Evolutionary conservation across 2,329 filamentous ascomycete species (phyloP).

Genomic region (Myotisia sp.): DNA sequence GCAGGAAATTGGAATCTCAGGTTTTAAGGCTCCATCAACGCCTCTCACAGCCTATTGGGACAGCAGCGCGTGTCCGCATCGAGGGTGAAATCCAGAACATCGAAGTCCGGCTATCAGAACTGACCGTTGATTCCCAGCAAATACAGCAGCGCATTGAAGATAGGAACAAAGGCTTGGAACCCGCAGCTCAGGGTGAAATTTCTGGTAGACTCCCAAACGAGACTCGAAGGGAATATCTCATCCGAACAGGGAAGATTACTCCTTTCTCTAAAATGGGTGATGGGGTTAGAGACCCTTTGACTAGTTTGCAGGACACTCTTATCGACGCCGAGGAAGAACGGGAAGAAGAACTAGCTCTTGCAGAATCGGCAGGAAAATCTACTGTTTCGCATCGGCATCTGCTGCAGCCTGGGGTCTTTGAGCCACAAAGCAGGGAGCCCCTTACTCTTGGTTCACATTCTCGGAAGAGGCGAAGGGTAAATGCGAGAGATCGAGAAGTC

Average conservation of each 20-base stretch:
- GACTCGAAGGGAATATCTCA: constrained; percentile 73
- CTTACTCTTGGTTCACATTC: constrained; percentile 18
- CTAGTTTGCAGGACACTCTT: constrained; percentile 61
- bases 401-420: constrained; percentile 56
- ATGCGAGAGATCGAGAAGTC: constrained; percentile 6
- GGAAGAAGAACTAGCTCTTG: constrained; percentile 36
- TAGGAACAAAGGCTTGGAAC: too few species aligned
- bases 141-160: constrained; percentile 70
- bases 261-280: constrained; percentile 72
- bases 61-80: constrained; percentile 34
- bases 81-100: constrained; percentile 49
- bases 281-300: constrained; percentile 21
- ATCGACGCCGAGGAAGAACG: constrained; percentile 66
- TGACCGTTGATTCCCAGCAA: constrained; percentile 60
- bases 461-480: constrained; percentile 25
- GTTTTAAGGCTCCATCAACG: constrained; percentile 46
- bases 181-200: constrained; percentile 40
- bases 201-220: constrained; percentile 56
- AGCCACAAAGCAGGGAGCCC: constrained; percentile 26
- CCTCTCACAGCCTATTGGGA: constrained; percentile 40
- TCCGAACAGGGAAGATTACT: constrained; percentile 93
- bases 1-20: constrained; percentile 49
- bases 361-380: constrained; percentile 22
- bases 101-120: constrained; percentile 47
- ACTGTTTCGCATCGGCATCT: constrained; percentile 58